Conservation (phyloP, 2,329 filamentous ascomycete genomes). For the Fusarium beomiforme region DNA sequence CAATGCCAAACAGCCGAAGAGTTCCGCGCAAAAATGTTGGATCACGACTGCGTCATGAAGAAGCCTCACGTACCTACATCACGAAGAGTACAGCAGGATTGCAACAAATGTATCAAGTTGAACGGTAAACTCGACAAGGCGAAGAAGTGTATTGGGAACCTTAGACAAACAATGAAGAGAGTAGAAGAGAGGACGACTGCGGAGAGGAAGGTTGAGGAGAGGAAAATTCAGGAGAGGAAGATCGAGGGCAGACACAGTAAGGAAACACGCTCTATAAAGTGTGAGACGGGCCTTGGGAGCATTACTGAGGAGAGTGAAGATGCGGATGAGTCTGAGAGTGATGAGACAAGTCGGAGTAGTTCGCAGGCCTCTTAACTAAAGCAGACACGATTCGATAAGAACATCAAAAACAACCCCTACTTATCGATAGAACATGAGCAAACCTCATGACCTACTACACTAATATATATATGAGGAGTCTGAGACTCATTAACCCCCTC, state of each 20-base stretch:
- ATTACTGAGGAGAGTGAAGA: constrained; percentile 12
- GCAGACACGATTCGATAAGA: neutral
- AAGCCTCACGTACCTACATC: constrained; percentile 39
- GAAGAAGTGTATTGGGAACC: constrained; percentile 25
- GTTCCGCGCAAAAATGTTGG: constrained; percentile 7
- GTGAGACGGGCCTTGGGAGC: neutral
- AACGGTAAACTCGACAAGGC: constrained; percentile 27
- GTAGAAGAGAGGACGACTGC: constrained; percentile 1
- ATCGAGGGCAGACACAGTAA: neutral
- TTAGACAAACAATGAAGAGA: neutral
- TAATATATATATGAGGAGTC: too few species aligned
- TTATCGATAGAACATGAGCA: too few species aligned
- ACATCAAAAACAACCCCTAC: too few species aligned
- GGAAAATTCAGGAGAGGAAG: neutral
- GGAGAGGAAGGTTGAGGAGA: neutral
- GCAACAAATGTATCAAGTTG: constrained; percentile 37
- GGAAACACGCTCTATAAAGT: neutral
- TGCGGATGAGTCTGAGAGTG: neutral
- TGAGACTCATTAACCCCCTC: too few species aligned
- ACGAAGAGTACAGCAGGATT: constrained; percentile 31
- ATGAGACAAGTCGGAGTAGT: neutral
- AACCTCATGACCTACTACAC: too few species aligned
- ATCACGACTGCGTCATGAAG: constrained; percentile 30
- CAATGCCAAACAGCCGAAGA: constrained; percentile 33
- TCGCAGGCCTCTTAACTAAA: neutral